Base-by-base conservation (phyloP, 331 rosid genomes). In the Rhamnella rubrinervis region DNA sequence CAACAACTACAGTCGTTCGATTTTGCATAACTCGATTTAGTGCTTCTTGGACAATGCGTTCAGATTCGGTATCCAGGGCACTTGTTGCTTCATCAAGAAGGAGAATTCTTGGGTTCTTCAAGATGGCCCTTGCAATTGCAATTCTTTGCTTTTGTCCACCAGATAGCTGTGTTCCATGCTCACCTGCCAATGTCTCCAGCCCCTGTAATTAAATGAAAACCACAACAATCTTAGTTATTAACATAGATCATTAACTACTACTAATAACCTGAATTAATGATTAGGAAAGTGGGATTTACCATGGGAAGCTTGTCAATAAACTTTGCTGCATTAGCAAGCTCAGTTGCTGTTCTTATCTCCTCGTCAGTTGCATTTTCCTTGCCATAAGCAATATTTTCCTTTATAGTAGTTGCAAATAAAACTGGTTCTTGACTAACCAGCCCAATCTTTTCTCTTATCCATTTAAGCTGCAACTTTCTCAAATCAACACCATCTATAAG, bases 351-450 rank as follows among this genome's bases (percentile, higher is more conserved):
- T 73, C 63, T 71, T 6, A 92, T 79, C 75, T 92, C 95, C 67
- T 85, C 85, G 25, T 82, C 75, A 7, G 95, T 83, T 52, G 97
- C 92, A 65, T 79, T 81, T 66, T 87, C 92, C 71, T 89, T 92
- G 39, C 92, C 96, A 40, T 92, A 92, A 7, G 84, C 80, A 37
- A 92, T 85, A 70, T 92, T 92, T 71, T 89, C 97, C 73, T 74
- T 86, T 59, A 92, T 82, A 15, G 82, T 81, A 14, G 95, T 75
- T 11, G 90, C 63, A 70, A 95, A 95, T 11, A 95, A 72, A 55
- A 85, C 71, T 18, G 97, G 98, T 65, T 93, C 98, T 66, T 93
- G 97, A 65, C 96, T 83, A 71, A 91, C 98, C 61, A 93, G 77
- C 28, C 96, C 97, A 51, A 91, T 91, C 74, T 91, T 86, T 69